Percentiles rank a stretch among this genome's conserved stretches.
These are phyloP conservation scores for Nitzschia inconspicua DNA, from an alignment of 108 stramenopile species.

Conservation along the genomic window DNA sequence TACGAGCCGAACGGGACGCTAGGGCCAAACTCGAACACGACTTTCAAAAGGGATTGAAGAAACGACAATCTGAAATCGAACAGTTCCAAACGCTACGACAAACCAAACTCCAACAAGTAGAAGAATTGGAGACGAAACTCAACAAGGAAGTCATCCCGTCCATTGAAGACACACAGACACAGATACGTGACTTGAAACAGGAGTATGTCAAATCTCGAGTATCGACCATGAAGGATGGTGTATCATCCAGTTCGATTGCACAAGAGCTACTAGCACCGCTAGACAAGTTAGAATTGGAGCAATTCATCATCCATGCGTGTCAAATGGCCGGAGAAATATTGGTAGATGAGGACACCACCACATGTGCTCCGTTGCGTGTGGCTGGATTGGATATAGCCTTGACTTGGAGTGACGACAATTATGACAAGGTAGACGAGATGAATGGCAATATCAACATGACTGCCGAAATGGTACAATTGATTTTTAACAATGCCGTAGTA, in stretches of 20 bases:
- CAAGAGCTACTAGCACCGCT: constrained; percentile 15
- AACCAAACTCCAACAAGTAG: constrained; percentile 16
- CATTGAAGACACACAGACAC: not conserved
- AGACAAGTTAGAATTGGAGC: constrained; percentile 23
- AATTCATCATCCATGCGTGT: constrained; percentile 60
- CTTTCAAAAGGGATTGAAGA: constrained; percentile 41
- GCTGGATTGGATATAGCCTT: constrained; percentile 54
- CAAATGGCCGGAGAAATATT: constrained; percentile 65
- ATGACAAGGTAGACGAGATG: constrained; percentile 5
- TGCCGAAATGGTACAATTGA: not conserved
- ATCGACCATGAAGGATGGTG: not conserved
- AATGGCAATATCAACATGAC: constrained; percentile 3
- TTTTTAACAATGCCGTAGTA: constrained; percentile 18
- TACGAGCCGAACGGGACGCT: constrained; percentile 44
- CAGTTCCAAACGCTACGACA: constrained; percentile 33
- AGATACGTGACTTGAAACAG: constrained; percentile 6
- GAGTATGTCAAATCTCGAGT: not conserved
- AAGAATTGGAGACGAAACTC: constrained; percentile 13
- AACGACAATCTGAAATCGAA: constrained; percentile 30
- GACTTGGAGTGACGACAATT: constrained; percentile 22
- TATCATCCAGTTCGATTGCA: not conserved
- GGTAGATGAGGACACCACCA: constrained; percentile 6
- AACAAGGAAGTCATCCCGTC: not conserved
- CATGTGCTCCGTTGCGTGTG: constrained; percentile 56
- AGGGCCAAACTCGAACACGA: constrained; percentile 15